Evolutionary conservation across 1,139 yeast species (phyloP).

Genomic region (Komagataea norvegica): DNA sequence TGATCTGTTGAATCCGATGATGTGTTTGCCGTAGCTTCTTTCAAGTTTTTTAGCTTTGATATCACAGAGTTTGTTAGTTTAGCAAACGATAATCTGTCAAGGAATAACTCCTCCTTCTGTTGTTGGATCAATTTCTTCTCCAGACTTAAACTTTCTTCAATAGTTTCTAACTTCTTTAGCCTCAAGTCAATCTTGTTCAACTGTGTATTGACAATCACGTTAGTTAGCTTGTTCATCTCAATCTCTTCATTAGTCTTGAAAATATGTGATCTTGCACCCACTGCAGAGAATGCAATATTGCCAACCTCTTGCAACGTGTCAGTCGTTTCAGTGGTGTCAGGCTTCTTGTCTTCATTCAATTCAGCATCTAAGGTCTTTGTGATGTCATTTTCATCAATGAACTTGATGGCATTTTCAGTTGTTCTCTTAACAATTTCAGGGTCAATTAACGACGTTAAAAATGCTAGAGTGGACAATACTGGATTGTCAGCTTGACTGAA

Average conservation of each 20-base stretch:
- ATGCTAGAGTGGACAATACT: constrained; percentile 82
- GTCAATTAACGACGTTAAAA: constrained; percentile 81
- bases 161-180: constrained; percentile 58
- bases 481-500: constrained; percentile 87
- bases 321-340: constrained; percentile 7
- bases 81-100: constrained; percentile 67
- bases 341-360: constrained; percentile 5
- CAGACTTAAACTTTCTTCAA: constrained; percentile 74
- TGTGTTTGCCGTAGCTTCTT: constrained; percentile 6
- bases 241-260: constrained; percentile 82
- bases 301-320: constrained; percentile 42
- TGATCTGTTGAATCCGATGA: constrained; percentile 26
- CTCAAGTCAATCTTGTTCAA: constrained; percentile 73
- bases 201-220: constrained; percentile 64
- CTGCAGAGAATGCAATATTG: constrained; percentile 53
- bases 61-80: constrained; percentile 27
- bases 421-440: constrained; percentile 85
- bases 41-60: constrained; percentile 13
- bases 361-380: constrained; percentile 18
- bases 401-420: constrained; percentile 57
- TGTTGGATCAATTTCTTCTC: constrained; percentile 71
- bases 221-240: constrained; percentile 59
- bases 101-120: constrained; percentile 76
- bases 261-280: constrained; percentile 80
- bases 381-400: constrained; percentile 43